Percentiles rank a stretch among this genome's conserved stretches.
These are phyloP conservation scores for cucumber (Cucumis sativus) DNA, from an alignment of 306 rosid genomes.

Conservation along the genomic window Cucumber_9930_V3 NC_026657.2:5777001-5777500, in stretches of 20 bases:
- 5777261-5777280: conserved; percentile 28
- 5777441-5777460: conserved; percentile 78
- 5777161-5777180: background rate
- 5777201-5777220: conserved; percentile 18
- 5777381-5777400: background rate
- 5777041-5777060: background rate
- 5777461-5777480: conserved; percentile 97
- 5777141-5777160: background rate
- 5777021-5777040: background rate
- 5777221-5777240: conserved; percentile 84
- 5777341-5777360: background rate
- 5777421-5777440: conserved; percentile 6
- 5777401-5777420: background rate
- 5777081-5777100: background rate
- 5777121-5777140: background rate
- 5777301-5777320: conserved; percentile 26
- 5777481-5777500: conserved; percentile 87
- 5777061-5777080: background rate
- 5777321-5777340: background rate
- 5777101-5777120: background rate
- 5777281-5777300: conserved; percentile 86
- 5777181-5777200: background rate
- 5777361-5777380: background rate
- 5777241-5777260: conserved; percentile 65
- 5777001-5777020: background rate